Base-by-base conservation (phyloP, 768 basidiomycete genomes). In the Mycena albidolilacea region DNA sequence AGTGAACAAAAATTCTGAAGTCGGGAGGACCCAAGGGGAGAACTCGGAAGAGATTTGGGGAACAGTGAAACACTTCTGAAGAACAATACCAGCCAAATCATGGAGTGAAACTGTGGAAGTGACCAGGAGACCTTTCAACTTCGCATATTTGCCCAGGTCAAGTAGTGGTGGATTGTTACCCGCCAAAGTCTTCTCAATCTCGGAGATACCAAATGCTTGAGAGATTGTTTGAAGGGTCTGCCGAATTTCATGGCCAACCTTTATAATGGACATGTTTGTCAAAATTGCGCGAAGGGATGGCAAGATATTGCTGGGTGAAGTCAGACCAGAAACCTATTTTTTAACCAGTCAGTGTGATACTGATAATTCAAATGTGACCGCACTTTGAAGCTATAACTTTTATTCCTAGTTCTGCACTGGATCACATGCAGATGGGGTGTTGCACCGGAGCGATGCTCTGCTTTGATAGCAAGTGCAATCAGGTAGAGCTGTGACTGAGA, bases 261-360 rank as follows among this genome's bases (percentile, higher is more conserved):
- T 60, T 35, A 60, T 60, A 23, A 39, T 60, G 7, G 6, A 17
- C 19, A 38, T 19, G 37, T 60, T 60, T n/a, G 58, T 60, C 11
- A 60, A 38, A 38, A 60, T 60, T 19, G 58, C 58, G 39, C 37
- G 37, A 9, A 60, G 15, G n/a, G 58, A 60, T 7, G 58, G 58
- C 38, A 44, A 44, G 43, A 44, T 10, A 44, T 44, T 5, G 15
- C 43, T 44, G 43, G 43, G 43, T 15, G 43, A 44, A 15, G 43
- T 44, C 9, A 60, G 35, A 38, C 17, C 37, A 17, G 11, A n/a
- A 19, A 38, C 39, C 58, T 38, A 9, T 14, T 12, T 7, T 6
- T 9, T 19, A 39, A 38, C 37, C 37, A 30, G 30, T 30, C 30
- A 30, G 30, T 30, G 30, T 30, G 30, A 30, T 30, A 30, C 30